A percentile compares a stretch with the other conserved stretches of the same genome.
Conservation (phyloP, 352 stramenopile species). For the Peronosclerospora sorghi region DNA sequence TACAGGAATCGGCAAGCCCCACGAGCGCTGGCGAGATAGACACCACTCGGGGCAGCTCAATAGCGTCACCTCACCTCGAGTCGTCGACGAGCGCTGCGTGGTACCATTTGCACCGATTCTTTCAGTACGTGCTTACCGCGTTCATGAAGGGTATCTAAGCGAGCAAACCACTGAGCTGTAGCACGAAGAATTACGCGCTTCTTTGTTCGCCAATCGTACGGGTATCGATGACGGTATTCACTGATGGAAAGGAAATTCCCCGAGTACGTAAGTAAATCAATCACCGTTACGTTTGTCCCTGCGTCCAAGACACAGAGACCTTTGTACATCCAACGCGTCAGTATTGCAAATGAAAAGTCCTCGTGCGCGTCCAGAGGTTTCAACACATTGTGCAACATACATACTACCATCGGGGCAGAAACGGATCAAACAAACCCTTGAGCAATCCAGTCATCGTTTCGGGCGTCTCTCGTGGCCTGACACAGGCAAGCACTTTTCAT, state of each 20-base stretch:
- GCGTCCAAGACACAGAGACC: conserved; percentile 87
- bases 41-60: conserved; percentile 93
- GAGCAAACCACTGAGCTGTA: conserved; percentile 98
- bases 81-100: conserved; percentile 67
- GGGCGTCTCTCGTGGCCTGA: conserved; percentile 93
- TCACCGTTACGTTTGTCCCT: conserved; percentile 88
- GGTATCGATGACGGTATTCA: conserved; percentile 92
- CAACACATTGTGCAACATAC: too few species aligned
- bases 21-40: conserved; percentile 96
- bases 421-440: conserved; percentile 33
- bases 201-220: conserved; percentile 99
- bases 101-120: conserved; percentile 88
- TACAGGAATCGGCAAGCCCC: conserved; percentile 97
- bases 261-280: conserved; percentile 70
- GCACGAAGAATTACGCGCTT: conserved; percentile 96
- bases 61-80: conserved; percentile 82
- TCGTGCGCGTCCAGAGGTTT: too few species aligned
- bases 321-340: conserved; percentile 49
- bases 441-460: conserved; percentile 88
- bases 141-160: conserved; percentile 89
- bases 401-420: conserved; percentile 58
- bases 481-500: too few species aligned
- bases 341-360: too few species aligned
- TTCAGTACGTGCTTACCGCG: conserved; percentile 40
- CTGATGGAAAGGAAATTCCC: conserved; percentile 80